Percentiles rank a stretch among this genome's conserved stretches.
Conservation (phyloP, 352 stramenopile genomes). For the Blastocystis sp. region DNA sequence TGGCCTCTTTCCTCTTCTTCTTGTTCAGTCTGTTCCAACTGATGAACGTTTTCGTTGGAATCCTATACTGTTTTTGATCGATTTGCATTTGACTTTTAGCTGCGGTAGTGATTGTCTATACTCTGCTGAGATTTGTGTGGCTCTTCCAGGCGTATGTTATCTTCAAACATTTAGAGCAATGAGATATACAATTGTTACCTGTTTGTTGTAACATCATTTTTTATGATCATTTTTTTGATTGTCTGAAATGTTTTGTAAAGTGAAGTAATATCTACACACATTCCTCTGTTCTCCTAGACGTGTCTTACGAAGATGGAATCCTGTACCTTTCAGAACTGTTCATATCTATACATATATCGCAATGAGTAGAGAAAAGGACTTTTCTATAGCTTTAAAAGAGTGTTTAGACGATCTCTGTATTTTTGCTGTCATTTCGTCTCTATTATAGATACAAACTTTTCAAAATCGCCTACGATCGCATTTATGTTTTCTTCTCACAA, state of each 20-base stretch:
- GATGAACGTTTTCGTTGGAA: background rate
- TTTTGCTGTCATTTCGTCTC: background rate
- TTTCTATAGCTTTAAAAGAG: constrained; percentile 33
- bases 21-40: constrained; percentile 12
- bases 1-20: constrained; percentile 42
- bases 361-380: constrained; percentile 11
- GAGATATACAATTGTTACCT: background rate
- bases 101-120: background rate
- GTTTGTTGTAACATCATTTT: background rate
- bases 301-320: background rate
- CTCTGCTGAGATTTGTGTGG: constrained; percentile 18
- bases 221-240: background rate
- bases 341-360: constrained; percentile 41
- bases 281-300: background rate
- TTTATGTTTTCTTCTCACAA: constrained; percentile 46
- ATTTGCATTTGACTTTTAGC: background rate
- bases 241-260: background rate
- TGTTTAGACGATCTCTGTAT: constrained; percentile 35
- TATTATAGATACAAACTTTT: constrained; percentile 27
- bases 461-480: background rate
- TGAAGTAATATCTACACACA: background rate
- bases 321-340: background rate
- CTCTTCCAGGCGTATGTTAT: constrained; percentile 35
- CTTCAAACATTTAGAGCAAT: background rate
- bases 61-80: background rate